Evolutionary conservation across 2,329 filamentous ascomycete species (phyloP), one percentile per base, ranked within the genome.

Genomic region (Fusarium bactridioides): DNA sequence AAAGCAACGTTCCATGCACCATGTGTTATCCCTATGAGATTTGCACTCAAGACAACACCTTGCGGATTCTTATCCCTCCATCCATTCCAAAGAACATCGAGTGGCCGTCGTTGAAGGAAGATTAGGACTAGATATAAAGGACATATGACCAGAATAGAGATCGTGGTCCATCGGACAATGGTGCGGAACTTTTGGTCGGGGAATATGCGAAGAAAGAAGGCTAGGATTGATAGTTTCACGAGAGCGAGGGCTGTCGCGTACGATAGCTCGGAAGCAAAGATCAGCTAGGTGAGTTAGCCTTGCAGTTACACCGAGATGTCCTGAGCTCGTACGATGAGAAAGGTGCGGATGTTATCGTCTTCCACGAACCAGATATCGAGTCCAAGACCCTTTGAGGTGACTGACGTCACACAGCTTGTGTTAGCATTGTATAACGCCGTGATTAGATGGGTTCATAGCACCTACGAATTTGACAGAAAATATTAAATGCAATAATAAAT

Each of bases 131-230:
- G 6, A 4, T 40, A 56, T 11, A 27, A 2, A 0, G 38, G 4
- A 0, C 18, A n/a, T 7, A 47, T 38, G 4, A 37, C 0, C 0
- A 47, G 10, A 7, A 44, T 37, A 2, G 43, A 38, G 7, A 5
- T 27, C 0, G 33, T 33, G 1, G 67, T 69, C 15, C 21, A 25
- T 7, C 41, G 23, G 0, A 64, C 23, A 12, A n/a, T 23, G 0
- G 15, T 25, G 9, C 53, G 38, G 5, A 69, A 69, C 1, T 3
- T 55, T 12, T 11, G 7, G 18, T 64, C 53, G 1, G 59, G 67
- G 5, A 64, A 69, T 15, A 69, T 35, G 1, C 64, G 59, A 9
- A 69, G 41, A 21, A 64, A 69, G n/a, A 69, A 69, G 10, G 44
- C 35, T 1, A 69, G 13, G 0, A 69, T 64, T 0, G 64, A 69